Base-by-base conservation (phyloP, 352 stramenopile genomes). In the Phytophthora idaei region DNA sequence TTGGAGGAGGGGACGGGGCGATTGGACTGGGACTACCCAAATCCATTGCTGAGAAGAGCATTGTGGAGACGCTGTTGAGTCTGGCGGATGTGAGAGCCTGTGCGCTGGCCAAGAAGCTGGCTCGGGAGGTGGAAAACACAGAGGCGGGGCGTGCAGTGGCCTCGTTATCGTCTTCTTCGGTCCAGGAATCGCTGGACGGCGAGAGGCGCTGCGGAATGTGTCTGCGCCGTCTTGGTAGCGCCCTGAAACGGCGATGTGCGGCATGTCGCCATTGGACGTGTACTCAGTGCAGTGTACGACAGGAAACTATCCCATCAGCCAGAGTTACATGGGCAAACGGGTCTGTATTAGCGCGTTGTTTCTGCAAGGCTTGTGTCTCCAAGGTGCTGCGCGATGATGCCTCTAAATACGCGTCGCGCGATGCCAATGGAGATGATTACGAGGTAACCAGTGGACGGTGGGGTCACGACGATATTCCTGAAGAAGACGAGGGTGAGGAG, bases 21-120 rank as follows among this genome's bases (percentile, higher is more conserved):
- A 61, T 76, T 57, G 65, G 65, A 50, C 50, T 76, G 8, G 76
- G 74, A 5, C 42, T 92, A 49, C 69, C 83, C 12, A 71, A 62
- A 28, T 59, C 76, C 0, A 58, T 92, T 7, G 78, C 80, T 3
- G 79, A 82, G 60, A 78, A 86, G 21, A 73, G 71, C 8, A 67
- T 78, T 1, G 69, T 81, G 5, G 71, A 87, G 29, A 78, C 68
- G 14, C 74, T 88, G 27, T 41, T 82, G 21, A 69, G 66, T 57
- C 69, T 86, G 45, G 60, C 65, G 0, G 58, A 73, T n/a, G 58
- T 93, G 15, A n/a, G 76, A 39, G 71, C 80, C 8, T 88, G 73
- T 61, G 73, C 75, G 31, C 61, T 83, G 25, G 74, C 75, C 17
- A 93, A 90, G 69, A 93, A 91, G 61, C 71, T 93, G 42, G 67